A percentile compares a stretch with the other conserved stretches of the same genome.
phyloP scores from a whole-genome alignment of 2,329 filamentous ascomycete species.

The Daldinia sp. region DNA sequence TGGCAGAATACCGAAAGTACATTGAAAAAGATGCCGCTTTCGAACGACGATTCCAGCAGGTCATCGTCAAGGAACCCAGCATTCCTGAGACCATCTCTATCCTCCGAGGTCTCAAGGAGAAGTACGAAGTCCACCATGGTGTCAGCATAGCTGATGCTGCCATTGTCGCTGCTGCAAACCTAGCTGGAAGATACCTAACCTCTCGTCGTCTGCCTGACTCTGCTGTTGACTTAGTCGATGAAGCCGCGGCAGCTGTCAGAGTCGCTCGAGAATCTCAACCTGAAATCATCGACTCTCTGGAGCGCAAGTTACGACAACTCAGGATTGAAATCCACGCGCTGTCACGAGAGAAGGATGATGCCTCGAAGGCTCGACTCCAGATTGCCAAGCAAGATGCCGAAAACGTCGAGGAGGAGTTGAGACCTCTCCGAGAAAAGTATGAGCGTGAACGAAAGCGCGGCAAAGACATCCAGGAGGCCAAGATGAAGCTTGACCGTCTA shows the following conservation, averaged over 20 bases:
- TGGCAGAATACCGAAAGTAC: conserved; percentile 97
- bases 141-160: conserved; percentile 96
- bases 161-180: conserved; percentile 88
- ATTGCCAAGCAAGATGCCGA: conserved; percentile 90
- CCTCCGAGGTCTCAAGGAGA: conserved; percentile 96
- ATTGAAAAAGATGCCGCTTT: conserved; percentile 99
- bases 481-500: conserved; percentile 92
- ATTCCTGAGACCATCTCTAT: conserved; percentile 95
- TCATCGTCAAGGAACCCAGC: conserved; percentile 92
- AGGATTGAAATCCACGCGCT: conserved; percentile 98
- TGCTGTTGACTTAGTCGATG: conserved; percentile 95
- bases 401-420: conserved; percentile 93
- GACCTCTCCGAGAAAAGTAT: conserved; percentile 94
- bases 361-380: conserved; percentile 84
- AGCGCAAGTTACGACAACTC: conserved; percentile 88
- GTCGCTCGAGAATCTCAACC: conserved; percentile 97
- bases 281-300: conserved; percentile 93
- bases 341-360: conserved; percentile 93
- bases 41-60: conserved; percentile 98
- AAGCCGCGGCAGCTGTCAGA: conserved; percentile 94
- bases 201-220: conserved; percentile 92
- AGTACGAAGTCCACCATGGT: conserved; percentile 98
- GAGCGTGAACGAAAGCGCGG: conserved; percentile 91
- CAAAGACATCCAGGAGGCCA: conserved; percentile 92
- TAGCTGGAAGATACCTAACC: conserved; percentile 94